These are phyloP conservation scores for Termitomyces sp. DNA, from an alignment of 768 basidiomycete species.

Conservation along the genomic window DNA sequence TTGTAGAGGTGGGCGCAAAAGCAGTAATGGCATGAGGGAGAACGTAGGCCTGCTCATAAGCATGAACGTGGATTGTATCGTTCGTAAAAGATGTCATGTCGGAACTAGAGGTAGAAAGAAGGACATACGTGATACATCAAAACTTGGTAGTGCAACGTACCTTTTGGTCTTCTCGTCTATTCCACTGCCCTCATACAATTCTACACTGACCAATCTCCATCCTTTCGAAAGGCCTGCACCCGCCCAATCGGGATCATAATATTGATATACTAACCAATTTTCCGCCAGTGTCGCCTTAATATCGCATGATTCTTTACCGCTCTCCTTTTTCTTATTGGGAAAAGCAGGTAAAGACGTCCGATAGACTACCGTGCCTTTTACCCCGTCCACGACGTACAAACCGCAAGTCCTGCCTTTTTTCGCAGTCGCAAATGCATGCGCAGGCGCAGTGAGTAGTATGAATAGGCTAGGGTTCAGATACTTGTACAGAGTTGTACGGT, in stretches of 20 bases:
- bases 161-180: conserved; percentile 70
- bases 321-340: conserved; percentile 14
- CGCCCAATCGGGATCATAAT: conserved; percentile 59
- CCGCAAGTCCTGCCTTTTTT: conserved; percentile 40
- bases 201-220: conserved; percentile 74
- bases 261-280: conserved; percentile 93
- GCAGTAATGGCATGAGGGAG: conserved; percentile 68
- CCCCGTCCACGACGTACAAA: conserved; percentile 75
- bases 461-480: conserved; percentile 85
- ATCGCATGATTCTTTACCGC: conserved; percentile 43
- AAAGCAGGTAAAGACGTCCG: conserved; percentile 49
- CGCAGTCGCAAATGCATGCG: conserved; percentile 4
- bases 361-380: conserved; percentile 77
- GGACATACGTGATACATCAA: neutral
- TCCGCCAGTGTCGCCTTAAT: conserved; percentile 71
- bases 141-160: conserved; percentile 33
- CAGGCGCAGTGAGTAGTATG: conserved; percentile 53
- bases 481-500: conserved; percentile 89
- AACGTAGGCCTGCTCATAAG: conserved; percentile 66
- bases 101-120: conserved; percentile 28
- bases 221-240: conserved; percentile 55
- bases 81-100: conserved; percentile 46
- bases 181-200: conserved; percentile 78
- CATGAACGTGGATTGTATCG: conserved; percentile 48
- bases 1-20: conserved; percentile 74